Evolutionary conservation across 2,329 filamentous ascomycete species (phyloP).

Genomic region (Cercospora sp.): DNA sequence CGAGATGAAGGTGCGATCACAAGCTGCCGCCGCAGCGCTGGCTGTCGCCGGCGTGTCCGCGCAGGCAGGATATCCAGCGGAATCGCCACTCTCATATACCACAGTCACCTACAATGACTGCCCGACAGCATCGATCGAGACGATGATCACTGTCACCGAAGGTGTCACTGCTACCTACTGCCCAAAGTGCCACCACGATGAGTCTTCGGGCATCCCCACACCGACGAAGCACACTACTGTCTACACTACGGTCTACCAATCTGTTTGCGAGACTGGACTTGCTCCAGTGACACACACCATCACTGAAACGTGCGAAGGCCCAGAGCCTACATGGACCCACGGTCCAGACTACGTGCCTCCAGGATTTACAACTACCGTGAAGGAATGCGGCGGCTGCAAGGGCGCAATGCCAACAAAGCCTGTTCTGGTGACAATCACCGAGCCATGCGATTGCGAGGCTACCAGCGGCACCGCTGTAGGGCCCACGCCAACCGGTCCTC

Average conservation of each 20-base stretch:
- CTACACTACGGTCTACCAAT: constrained; percentile 41
- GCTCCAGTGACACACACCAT: constrained; percentile 40
- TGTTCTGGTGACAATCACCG: constrained; percentile 39
- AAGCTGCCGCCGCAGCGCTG: constrained; percentile 15
- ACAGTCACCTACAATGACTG: constrained; percentile 40
- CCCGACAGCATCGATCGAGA: constrained; percentile 34
- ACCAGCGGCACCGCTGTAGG: constrained; percentile 30
- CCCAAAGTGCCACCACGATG: constrained; percentile 36
- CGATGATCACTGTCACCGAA: constrained; percentile 40
- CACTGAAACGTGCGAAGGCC: constrained; percentile 41
- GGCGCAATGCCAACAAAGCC: constrained; percentile 28
- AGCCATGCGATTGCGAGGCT: constrained; percentile 40
- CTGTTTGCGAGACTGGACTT: constrained; percentile 40
- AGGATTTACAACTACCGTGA: constrained; percentile 40
- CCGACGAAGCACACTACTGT: constrained; percentile 35
- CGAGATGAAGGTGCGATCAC: constrained; percentile 22
- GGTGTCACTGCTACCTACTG: constrained; percentile 42
- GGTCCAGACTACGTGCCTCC: constrained; percentile 39
- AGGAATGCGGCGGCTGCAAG: constrained; percentile 38
- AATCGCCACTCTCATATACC: constrained; percentile 33
- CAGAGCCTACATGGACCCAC: constrained; percentile 39
- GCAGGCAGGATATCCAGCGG: constrained; percentile 15
- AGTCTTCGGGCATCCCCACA: constrained; percentile 7
- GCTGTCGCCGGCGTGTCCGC: constrained; percentile 25
- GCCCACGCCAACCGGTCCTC: constrained; percentile 23